phyloP scores from a whole-genome alignment of 2,329 filamentous ascomycete genomes.

The Magnaporthales sp. region DNA sequence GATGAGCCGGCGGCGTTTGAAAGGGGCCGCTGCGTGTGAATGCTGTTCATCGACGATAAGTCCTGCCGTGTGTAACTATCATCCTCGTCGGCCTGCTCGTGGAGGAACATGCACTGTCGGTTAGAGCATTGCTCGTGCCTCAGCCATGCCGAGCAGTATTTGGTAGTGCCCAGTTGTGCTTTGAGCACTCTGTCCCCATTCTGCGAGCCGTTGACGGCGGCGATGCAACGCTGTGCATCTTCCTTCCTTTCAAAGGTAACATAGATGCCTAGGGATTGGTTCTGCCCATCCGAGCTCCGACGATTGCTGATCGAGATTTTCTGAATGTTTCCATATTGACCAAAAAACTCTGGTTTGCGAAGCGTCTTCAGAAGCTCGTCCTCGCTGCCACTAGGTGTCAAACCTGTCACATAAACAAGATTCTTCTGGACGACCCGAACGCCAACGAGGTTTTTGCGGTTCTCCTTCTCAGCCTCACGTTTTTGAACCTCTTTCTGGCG shows the following conservation, averaged over 20 bases:
- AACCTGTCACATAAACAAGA: conserved; percentile 91
- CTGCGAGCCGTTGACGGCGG: conserved; percentile 82
- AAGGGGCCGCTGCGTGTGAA: conserved; percentile 67
- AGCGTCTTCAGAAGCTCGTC: conserved; percentile 87
- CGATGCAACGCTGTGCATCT: conserved; percentile 83
- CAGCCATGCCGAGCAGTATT: conserved; percentile 96
- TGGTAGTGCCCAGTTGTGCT: conserved; percentile 80
- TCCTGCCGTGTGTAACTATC: conserved; percentile 95
- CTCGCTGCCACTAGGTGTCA: conserved; percentile 86
- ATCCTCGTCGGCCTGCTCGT: conserved; percentile 96
- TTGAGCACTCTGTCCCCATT: conserved; percentile 83
- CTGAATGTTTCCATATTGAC: conserved; percentile 95
- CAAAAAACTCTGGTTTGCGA: conserved; percentile 87
- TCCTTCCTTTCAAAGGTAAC: conserved; percentile 94
- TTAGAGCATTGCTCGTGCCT: conserved; percentile 93
- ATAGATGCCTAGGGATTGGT: conserved; percentile 90
- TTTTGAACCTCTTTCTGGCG: conserved; percentile 95
- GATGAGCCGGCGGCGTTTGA: conserved; percentile 34
- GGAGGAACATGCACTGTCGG: conserved; percentile 93
- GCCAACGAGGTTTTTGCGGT: conserved; percentile 90
- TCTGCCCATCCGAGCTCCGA: conserved; percentile 66
- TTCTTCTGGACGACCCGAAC: conserved; percentile 98
- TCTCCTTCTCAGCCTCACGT: conserved; percentile 90
- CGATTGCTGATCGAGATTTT: conserved; percentile 98
- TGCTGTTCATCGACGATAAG: conserved; percentile 87